These are phyloP conservation scores for Vaccinium corymbosum DNA, from an alignment of 148 eudicot genomes.

Conservation along the genomic window DNA sequence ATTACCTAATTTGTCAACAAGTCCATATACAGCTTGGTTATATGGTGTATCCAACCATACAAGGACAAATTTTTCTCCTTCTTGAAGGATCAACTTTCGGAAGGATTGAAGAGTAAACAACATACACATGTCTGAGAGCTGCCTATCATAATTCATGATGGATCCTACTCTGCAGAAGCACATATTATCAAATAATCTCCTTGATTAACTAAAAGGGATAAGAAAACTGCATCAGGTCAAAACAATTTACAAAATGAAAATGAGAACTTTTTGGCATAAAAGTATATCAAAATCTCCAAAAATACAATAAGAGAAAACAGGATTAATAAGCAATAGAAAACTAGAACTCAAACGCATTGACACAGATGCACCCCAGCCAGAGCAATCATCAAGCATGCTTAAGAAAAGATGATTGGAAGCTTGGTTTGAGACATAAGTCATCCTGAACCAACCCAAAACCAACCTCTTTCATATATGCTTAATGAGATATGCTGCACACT, in stretches of 20 bases:
- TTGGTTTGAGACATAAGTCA: background rate
- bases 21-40: slow-evolving; percentile 97
- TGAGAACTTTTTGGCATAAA: background rate
- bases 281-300: background rate
- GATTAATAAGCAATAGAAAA: slow-evolving; percentile 6
- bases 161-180: slow-evolving; percentile 47
- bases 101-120: slow-evolving; percentile 81
- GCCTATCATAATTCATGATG: slow-evolving; percentile 45
- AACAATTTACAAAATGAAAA: background rate
- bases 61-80: slow-evolving; percentile 98
- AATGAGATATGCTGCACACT: background rate
- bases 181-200: background rate
- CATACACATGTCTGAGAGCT: slow-evolving; percentile 70
- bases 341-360: background rate
- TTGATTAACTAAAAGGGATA: background rate
- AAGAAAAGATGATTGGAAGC: background rate
- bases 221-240: slow-evolving; percentile 12
- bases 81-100: slow-evolving; percentile 90
- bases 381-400: background rate
- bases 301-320: background rate
- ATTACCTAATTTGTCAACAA: slow-evolving; percentile 94
- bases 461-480: background rate
- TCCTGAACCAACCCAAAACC: background rate
- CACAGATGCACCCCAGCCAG: background rate
- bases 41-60: slow-evolving; percentile 96